A percentile compares a stretch with the other conserved stretches of the same genome.
These are phyloP conservation scores for Camillea tinctor DNA, from an alignment of 2,329 filamentous ascomycete genomes.

Conservation along the genomic window DNA sequence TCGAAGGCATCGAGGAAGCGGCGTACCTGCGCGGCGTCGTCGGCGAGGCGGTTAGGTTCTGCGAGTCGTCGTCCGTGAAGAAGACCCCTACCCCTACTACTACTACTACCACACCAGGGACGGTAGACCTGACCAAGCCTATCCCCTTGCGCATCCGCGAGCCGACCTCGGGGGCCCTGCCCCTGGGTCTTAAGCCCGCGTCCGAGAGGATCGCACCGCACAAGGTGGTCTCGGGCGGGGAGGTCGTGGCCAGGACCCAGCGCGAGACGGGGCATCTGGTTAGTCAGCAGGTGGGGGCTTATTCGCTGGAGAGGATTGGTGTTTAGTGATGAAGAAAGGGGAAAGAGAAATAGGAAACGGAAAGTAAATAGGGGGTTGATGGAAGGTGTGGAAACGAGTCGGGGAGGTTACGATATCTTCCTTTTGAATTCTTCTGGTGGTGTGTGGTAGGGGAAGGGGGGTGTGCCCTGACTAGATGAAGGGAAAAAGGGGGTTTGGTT, in stretches of 20 bases:
- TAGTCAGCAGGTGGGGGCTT: conserved; percentile 76
- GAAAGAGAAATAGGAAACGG: neutral
- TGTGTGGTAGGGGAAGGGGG: neutral
- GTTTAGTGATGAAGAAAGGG: conserved; percentile 43
- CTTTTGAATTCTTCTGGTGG: neutral
- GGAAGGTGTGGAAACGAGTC: no score
- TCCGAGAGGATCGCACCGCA: conserved; percentile 44
- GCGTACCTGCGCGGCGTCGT: conserved; percentile 63
- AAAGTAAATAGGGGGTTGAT: neutral
- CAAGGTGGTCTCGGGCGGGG: conserved; percentile 67
- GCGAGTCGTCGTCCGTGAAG: conserved; percentile 36
- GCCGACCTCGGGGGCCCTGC: conserved; percentile 53
- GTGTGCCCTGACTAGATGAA: neutral
- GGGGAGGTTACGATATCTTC: neutral
- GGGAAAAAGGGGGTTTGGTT: neutral
- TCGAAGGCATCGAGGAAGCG: conserved; percentile 71
- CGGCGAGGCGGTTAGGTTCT: conserved; percentile 65
- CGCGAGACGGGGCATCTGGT: conserved; percentile 76
- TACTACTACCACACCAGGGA: conserved; percentile 16
- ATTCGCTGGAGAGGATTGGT: conserved; percentile 76
- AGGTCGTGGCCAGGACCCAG: conserved; percentile 65
- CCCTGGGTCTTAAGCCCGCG: conserved; percentile 68
- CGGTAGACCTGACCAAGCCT: conserved; percentile 39
- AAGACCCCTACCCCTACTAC: conserved; percentile 4
- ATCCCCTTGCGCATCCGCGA: conserved; percentile 46